These are phyloP conservation scores for Blastocystis sp. DNA, from an alignment of 352 stramenopile genomes.

Conservation along the genomic window DNA sequence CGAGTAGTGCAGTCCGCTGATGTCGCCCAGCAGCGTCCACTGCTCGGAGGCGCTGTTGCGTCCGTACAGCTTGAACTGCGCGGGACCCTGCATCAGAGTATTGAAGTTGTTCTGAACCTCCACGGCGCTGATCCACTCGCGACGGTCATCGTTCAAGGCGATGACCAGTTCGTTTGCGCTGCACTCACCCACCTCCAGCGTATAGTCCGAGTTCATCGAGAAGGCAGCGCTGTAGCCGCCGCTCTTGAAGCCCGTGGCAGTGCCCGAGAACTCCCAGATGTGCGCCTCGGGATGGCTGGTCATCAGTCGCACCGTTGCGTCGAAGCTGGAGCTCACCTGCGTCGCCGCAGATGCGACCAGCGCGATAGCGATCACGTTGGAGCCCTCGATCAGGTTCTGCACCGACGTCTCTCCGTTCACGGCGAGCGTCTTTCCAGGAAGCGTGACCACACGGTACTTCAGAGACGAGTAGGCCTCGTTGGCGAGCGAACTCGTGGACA, in stretches of 20 bases:
- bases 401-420: background rate
- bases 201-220: background rate
- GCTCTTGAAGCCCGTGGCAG: background rate
- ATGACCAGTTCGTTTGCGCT: background rate
- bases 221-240: background rate
- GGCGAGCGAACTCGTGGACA: background rate
- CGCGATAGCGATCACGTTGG: background rate
- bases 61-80: background rate
- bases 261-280: background rate
- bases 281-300: background rate
- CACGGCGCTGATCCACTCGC: background rate
- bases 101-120: background rate
- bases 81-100: background rate
- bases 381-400: background rate
- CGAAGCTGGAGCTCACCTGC: background rate
- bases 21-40: background rate
- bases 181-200: background rate
- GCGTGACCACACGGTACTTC: background rate
- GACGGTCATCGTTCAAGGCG: background rate
- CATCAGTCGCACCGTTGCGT: conserved; percentile 22
- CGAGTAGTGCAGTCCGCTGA: background rate
- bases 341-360: background rate
- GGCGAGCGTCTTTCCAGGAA: background rate
- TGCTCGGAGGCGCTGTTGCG: background rate
- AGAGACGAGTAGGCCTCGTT: background rate